Conservation (phyloP, 2,329 filamentous ascomycete genomes). For the Monosporascus cannonballus region DNA sequence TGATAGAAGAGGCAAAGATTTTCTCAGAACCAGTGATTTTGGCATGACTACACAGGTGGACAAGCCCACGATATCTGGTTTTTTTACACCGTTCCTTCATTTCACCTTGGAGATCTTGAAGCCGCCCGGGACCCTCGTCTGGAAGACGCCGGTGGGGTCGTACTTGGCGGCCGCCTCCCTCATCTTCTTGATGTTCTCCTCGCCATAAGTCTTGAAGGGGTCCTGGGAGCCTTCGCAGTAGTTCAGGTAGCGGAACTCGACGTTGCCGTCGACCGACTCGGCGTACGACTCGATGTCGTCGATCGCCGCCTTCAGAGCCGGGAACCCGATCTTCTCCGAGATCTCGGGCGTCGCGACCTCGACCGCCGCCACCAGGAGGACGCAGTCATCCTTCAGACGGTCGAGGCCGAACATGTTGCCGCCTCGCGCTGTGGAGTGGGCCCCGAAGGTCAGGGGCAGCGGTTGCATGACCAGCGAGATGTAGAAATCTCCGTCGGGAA, state of each 20-base stretch:
- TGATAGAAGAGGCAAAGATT: too few relatives aligned
- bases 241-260: slow-evolving; percentile 8
- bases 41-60: too few relatives aligned
- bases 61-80: too few relatives aligned
- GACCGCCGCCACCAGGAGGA: slow-evolving; percentile 3
- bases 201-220: slow-evolving; percentile 5
- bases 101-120: slow-evolving; percentile 4
- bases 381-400: slow-evolving; percentile 4
- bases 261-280: slow-evolving; percentile 1
- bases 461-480: slow-evolving; percentile 9
- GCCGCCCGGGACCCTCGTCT: slow-evolving; percentile 6
- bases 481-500: slow-evolving; percentile 8
- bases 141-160: slow-evolving; percentile 7
- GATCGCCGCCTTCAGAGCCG: slow-evolving; percentile 1
- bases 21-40: too few relatives aligned
- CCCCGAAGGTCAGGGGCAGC: slow-evolving; percentile 5
- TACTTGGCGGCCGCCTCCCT: slow-evolving; percentile 3
- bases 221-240: slow-evolving; percentile 6
- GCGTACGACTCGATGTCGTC: slow-evolving; percentile 1
- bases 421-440: slow-evolving; percentile 4
- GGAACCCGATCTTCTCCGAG: background rate
- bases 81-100: too few relatives aligned
- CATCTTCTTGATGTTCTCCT: slow-evolving; percentile 1
- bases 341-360: slow-evolving; percentile 8
- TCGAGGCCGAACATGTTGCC: slow-evolving; percentile 13